phyloP scores from a whole-genome alignment of 164 flowering plant species.

The Brasenia schreberi region DNA sequence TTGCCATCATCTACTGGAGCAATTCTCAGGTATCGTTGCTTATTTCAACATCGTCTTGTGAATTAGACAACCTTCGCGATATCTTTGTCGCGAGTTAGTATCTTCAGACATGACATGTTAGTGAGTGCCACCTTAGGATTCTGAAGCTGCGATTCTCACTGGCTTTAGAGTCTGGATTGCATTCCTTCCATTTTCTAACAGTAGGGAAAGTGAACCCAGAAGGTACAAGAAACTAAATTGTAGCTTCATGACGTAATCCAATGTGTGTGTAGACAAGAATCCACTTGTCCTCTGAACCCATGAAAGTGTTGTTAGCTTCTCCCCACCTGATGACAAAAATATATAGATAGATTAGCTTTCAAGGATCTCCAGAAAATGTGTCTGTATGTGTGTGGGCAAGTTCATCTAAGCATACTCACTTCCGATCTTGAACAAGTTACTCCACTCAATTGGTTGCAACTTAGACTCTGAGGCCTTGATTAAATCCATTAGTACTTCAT shows the following conservation, averaged over 20 bases:
- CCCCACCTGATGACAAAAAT: background rate
- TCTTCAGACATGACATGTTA: background rate
- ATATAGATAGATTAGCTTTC: background rate
- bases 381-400: background rate
- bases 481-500: slow-evolving; percentile 67
- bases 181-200: slow-evolving; percentile 2
- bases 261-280: background rate
- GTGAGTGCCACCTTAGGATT: background rate
- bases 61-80: no score
- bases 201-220: slow-evolving; percentile 15
- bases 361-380: background rate
- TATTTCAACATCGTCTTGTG: no score
- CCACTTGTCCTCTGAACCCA: background rate
- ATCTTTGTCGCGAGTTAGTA: no score
- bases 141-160: background rate
- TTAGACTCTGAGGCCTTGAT: slow-evolving; percentile 56
- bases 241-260: slow-evolving; percentile 1
- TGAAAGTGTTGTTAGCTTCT: background rate
- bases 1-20: no score
- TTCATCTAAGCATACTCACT: slow-evolving; percentile 21
- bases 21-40: no score
- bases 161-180: background rate
- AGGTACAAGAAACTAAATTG: slow-evolving; percentile 14
- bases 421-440: slow-evolving; percentile 38
- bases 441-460: slow-evolving; percentile 54